A percentile compares a stretch with the other conserved stretches of the same genome.
Evolutionary conservation across 495 filamentous ascomycete genomes (phyloP).

Genomic region (Pseudoneurospora amorphoporcata): DNA sequence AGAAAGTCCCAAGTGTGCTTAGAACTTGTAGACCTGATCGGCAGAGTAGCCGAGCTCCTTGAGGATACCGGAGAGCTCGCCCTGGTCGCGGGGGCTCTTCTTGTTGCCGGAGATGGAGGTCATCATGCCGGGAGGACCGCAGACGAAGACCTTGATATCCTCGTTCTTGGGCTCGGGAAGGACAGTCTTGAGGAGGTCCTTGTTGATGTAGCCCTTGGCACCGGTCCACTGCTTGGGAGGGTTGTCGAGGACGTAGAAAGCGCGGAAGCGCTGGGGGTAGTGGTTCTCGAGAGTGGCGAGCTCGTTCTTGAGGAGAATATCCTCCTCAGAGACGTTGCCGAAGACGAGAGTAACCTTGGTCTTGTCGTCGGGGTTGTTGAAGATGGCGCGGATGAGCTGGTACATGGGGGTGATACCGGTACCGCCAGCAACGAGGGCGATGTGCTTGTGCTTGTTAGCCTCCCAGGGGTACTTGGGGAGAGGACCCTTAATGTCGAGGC

Average conservation of each 20-base stretch:
- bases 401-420: constrained; percentile 91
- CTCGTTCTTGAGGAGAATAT: constrained; percentile 82
- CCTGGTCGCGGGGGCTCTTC: constrained; percentile 83
- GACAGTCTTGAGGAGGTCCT: constrained; percentile 86
- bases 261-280: constrained; percentile 85
- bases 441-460: constrained; percentile 89
- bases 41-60: constrained; percentile 84
- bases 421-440: constrained; percentile 86
- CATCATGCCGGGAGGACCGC: constrained; percentile 86
- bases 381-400: constrained; percentile 78
- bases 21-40: constrained; percentile 99
- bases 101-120: constrained; percentile 84
- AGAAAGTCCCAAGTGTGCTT: constrained; percentile 1
- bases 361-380: constrained; percentile 91
- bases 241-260: constrained; percentile 81
- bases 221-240: constrained; percentile 73
- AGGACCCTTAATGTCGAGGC: constrained; percentile 85
- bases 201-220: constrained; percentile 66
- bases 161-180: constrained; percentile 79
- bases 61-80: constrained; percentile 72
- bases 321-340: constrained; percentile 75
- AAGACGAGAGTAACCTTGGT: constrained; percentile 94
- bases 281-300: constrained; percentile 76
- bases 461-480: constrained; percentile 89
- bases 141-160: constrained; percentile 88